Conservation (phyloP, 2,329 filamentous ascomycete species). For the Monascus ruber region DNA sequence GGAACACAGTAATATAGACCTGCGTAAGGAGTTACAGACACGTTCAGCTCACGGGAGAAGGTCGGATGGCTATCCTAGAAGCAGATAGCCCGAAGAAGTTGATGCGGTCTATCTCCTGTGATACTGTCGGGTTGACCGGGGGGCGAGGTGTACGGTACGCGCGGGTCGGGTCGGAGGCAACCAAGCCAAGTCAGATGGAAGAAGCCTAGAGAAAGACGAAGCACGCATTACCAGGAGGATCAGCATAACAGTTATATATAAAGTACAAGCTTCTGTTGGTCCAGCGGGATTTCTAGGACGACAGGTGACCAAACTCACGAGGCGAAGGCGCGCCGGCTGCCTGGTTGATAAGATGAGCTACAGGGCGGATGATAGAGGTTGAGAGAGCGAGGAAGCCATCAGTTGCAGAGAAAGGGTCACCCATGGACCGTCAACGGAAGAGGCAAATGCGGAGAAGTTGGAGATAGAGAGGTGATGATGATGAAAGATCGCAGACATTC, state of each 20-base stretch:
- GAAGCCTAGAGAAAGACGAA: not conserved
- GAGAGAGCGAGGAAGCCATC: not conserved
- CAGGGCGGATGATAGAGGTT: not conserved
- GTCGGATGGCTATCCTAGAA: too few relatives aligned
- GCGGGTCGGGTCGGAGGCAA: not conserved
- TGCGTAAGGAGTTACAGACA: too few relatives aligned
- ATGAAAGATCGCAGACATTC: slow-evolving; percentile 2
- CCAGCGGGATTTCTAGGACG: too few relatives aligned
- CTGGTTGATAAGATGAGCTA: not conserved
- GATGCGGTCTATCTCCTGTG: too few relatives aligned
- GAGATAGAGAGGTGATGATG: not conserved
- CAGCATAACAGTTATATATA: not conserved
- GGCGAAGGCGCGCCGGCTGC: not conserved
- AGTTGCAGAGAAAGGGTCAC: not conserved
- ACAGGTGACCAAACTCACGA: too few relatives aligned
- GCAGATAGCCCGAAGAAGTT: too few relatives aligned
- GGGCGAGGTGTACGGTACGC: too few relatives aligned
- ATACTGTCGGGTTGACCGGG: too few relatives aligned
- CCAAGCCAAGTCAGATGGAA: not conserved
- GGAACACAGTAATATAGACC: too few relatives aligned
- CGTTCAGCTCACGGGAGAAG: too few relatives aligned
- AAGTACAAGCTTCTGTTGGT: too few relatives aligned
- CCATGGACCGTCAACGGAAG: not conserved
- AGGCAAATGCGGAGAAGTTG: not conserved
- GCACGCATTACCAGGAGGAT: not conserved